A percentile compares a stretch with the other conserved stretches of the same genome.
Evolutionary conservation across 805 yeast species (phyloP).

Genomic region (Candida taoyuanica): DNA sequence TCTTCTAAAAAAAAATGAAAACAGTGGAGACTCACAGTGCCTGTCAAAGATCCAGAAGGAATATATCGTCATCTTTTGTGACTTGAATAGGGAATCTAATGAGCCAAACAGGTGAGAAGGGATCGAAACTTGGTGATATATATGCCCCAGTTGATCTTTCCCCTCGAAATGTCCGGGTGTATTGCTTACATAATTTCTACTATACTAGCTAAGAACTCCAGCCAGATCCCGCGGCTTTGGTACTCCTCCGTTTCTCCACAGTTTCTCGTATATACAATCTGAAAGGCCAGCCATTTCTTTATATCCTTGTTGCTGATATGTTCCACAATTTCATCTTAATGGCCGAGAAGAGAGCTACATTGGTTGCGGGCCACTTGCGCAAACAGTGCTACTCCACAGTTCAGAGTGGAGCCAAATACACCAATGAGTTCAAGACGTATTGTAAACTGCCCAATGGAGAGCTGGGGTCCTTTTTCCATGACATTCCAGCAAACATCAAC

Average conservation of each 20-base stretch:
- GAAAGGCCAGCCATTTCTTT: too few relatives aligned
- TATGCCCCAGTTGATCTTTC: too few relatives aligned
- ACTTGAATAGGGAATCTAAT: background rate
- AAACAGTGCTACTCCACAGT: constrained; percentile 26
- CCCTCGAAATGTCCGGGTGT: too few relatives aligned
- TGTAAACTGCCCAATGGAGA: constrained; percentile 38
- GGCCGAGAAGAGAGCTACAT: constrained; percentile 6
- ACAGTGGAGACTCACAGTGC: constrained; percentile 53
- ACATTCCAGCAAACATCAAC: constrained; percentile 88
- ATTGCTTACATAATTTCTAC: too few relatives aligned
- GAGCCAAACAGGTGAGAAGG: too few relatives aligned
- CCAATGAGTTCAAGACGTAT: constrained; percentile 40
- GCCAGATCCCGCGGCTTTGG: too few relatives aligned
- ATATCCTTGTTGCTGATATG: too few relatives aligned
- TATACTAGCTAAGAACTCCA: too few relatives aligned
- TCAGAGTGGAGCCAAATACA: constrained; percentile 35
- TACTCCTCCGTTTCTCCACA: too few relatives aligned
- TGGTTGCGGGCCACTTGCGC: constrained; percentile 1
- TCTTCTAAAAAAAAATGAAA: background rate
- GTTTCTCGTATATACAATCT: too few relatives aligned
- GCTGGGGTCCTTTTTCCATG: constrained; percentile 74
- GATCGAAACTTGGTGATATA: too few relatives aligned
- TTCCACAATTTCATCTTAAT: background rate
- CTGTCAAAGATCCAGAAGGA: constrained; percentile 90
- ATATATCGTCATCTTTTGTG: constrained; percentile 51